Evolutionary conservation across 208 protist genomes (phyloP).

Genomic region (Tritrichomonas musculus): DNA sequence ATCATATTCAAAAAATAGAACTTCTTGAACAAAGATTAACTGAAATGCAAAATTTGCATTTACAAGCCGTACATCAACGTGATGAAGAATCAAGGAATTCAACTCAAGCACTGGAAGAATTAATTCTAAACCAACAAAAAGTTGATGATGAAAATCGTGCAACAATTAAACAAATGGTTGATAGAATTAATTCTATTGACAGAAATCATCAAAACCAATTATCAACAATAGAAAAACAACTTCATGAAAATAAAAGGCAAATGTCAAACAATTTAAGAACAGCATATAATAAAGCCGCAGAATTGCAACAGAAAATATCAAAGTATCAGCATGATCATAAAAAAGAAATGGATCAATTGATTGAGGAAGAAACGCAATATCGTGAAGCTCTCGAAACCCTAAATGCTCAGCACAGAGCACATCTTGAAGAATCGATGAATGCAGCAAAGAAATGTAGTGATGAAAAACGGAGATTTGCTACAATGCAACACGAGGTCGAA

Average conservation of each 20-base stretch:
- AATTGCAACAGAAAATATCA: not conserved
- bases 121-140: not conserved
- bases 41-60: not conserved
- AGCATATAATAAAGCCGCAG: not conserved
- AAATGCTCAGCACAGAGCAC: not conserved
- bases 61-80: not conserved
- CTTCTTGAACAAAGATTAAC: not conserved
- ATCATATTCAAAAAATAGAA: not conserved
- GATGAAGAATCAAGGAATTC: slow-evolving; percentile 1
- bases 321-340: not conserved
- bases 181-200: not conserved
- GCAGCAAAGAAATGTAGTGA: not conserved
- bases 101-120: not conserved
- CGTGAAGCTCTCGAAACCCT: not conserved
- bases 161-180: not conserved
- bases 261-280: not conserved
- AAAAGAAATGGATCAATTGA: not conserved
- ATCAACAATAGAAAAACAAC: not conserved
- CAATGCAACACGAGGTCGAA: not conserved
- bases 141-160: not conserved
- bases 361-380: not conserved
- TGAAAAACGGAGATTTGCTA: not conserved
- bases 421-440: not conserved
- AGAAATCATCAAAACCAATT: not conserved
- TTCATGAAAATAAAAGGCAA: not conserved